Evolutionary conservation across 164 flowering plant genomes (phyloP), one percentile per base, ranked within the genome.

Genomic region (Tetracentron sinense): DNA sequence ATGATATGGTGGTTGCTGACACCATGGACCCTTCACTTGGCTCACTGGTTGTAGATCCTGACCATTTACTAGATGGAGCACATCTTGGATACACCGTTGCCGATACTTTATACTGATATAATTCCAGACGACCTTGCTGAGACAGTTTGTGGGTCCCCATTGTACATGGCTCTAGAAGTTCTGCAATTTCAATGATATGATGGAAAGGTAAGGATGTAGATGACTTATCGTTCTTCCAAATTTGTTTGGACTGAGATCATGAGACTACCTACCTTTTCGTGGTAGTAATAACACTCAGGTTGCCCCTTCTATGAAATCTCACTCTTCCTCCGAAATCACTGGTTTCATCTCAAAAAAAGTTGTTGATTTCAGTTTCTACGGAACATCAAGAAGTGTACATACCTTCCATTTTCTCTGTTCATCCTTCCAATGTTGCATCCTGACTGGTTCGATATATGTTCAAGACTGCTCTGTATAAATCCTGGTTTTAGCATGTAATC

Each of bases 111-210:
- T n/a, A n/a, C n/a, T n/a, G n/a, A n/a, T n/a, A n/a, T n/a, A n/a
- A n/a, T n/a, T n/a, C n/a, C n/a, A n/a, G n/a, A n/a, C n/a, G n/a
- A n/a, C n/a, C n/a, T n/a, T n/a, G n/a, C n/a, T n/a, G n/a, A n/a
- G n/a, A n/a, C n/a, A n/a, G n/a, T n/a, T n/a, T n/a, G n/a, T n/a
- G n/a, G n/a, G n/a, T n/a, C n/a, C 38, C 86, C 85, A 31, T 65
- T 74, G 16, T 87, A 85, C 78, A 83, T 87, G 89, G 93, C 88
- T 69, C 89, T 87, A 6, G 90, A 83, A 78, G 74, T 85, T 60
- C 72, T 85, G 48, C 79, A 77, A 46, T 83, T 83, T 65, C 79
- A 83, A 67, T 74, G 66, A 70, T 85, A 85, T 51, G 76, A 87
- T 81, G 80, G 74, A 33, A 85, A 82, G 83, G 90, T 82, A 58